Evolutionary conservation across 306 rosid genomes (phyloP).

Genomic region (Biancaea sappan): DNA sequence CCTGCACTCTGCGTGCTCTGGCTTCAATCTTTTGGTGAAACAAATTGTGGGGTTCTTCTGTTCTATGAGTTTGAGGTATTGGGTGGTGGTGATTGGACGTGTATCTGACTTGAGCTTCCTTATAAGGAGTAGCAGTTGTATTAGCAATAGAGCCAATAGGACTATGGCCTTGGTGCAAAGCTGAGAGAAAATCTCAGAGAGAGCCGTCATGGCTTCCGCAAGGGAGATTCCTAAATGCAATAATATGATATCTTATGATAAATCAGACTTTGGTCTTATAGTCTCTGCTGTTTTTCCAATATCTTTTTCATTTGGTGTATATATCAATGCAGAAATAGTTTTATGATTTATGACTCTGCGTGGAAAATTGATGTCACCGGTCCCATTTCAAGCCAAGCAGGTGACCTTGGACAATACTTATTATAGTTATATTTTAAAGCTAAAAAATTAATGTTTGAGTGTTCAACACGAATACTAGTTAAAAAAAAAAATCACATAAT

Average conservation of each 20-base stretch:
- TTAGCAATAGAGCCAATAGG: conserved; percentile 50
- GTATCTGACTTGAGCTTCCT: conserved; percentile 45
- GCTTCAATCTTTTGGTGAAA: conserved; percentile 37
- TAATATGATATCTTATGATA: neutral
- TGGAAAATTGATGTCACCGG: neutral
- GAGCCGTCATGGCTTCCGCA: conserved; percentile 47
- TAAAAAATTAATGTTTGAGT: neutral
- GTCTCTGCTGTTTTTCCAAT: neutral
- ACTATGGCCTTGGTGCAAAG: conserved; percentile 50
- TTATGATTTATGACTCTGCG: too few species aligned
- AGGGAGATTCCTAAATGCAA: neutral
- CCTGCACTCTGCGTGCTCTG: conserved; percentile 48
- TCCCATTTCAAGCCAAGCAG: neutral
- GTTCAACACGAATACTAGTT: neutral
- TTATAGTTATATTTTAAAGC: neutral
- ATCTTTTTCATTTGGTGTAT: neutral
- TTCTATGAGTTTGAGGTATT: conserved; percentile 70
- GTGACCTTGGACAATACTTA: neutral
- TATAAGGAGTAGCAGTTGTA: conserved; percentile 52
- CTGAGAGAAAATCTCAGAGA: conserved; percentile 55
- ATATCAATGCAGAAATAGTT: neutral
- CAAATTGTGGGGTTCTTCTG: conserved; percentile 59
- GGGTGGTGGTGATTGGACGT: conserved; percentile 49
- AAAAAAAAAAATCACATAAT: neutral
- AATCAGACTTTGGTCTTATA: neutral